phyloP scores from a whole-genome alignment of 371 early-diverging fungal species.

The Mortierella sp. region DNA sequence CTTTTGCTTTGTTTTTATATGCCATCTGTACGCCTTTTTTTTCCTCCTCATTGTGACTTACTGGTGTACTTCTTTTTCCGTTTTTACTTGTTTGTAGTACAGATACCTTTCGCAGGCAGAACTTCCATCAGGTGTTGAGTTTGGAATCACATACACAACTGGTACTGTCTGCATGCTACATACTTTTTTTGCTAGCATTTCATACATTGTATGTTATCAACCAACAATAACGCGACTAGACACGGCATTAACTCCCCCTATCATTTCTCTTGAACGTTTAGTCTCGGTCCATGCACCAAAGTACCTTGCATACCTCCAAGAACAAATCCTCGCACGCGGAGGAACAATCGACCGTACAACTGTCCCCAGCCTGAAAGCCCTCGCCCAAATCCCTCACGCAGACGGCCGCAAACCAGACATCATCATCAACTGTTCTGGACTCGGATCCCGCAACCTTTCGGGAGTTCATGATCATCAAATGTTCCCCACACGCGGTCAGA shows the following conservation, averaged over 20 bases:
- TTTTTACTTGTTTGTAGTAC: slow-evolving; percentile 51
- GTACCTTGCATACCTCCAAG: slow-evolving; percentile 77
- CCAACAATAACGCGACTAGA: background rate
- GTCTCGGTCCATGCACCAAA: slow-evolving; percentile 62
- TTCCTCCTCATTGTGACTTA: background rate
- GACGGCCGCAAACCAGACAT: slow-evolving; percentile 57
- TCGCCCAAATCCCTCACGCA: slow-evolving; percentile 46
- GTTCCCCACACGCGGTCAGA: slow-evolving; percentile 86
- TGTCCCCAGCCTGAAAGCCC: slow-evolving; percentile 64
- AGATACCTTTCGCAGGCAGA: slow-evolving; percentile 55
- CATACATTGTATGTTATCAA: background rate
- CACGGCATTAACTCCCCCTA: background rate
- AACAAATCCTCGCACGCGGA: slow-evolving; percentile 66
- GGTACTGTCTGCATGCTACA: slow-evolving; percentile 43
- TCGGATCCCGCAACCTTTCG: slow-evolving; percentile 72
- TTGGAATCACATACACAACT: slow-evolving; percentile 70
- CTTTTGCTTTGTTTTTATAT: background rate
- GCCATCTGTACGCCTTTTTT: no score
- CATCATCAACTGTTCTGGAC: slow-evolving; percentile 85
- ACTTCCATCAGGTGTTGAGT: slow-evolving; percentile 62
- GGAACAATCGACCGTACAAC: slow-evolving; percentile 61
- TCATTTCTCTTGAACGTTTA: background rate
- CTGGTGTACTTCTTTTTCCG: background rate
- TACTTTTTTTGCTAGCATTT: background rate
- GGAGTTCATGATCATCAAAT: slow-evolving; percentile 78